These are phyloP conservation scores for Sarocladium strictum DNA, from an alignment of 2,329 filamentous ascomycete genomes.

Conservation along the genomic window DNA sequence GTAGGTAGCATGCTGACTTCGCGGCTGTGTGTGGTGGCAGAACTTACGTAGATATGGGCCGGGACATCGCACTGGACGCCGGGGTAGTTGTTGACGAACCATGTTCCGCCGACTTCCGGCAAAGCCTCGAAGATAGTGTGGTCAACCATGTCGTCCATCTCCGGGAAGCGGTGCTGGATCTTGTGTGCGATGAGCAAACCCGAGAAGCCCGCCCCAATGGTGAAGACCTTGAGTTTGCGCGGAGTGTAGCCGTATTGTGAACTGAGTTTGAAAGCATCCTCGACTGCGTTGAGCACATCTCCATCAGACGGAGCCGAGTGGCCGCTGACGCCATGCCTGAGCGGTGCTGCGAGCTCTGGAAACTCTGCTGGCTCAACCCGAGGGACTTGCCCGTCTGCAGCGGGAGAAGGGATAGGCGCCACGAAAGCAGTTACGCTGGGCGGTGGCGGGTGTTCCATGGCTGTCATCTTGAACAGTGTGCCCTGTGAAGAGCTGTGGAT, in stretches of 20 bases:
- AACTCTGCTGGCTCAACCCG: constrained; percentile 1
- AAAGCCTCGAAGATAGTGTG: constrained; percentile 22
- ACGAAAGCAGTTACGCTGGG: background rate
- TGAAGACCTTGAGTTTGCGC: constrained; percentile 25
- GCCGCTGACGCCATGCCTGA: background rate
- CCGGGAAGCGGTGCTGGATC: constrained; percentile 22
- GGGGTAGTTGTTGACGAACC: constrained; percentile 21
- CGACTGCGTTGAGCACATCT: background rate
- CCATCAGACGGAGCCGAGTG: background rate
- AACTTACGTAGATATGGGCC: constrained; percentile 22
- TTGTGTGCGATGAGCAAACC: constrained; percentile 28
- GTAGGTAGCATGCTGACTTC: too few species aligned
- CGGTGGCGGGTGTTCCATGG: background rate
- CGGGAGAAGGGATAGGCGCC: background rate
- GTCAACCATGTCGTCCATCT: constrained; percentile 8
- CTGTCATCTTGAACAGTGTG: background rate
- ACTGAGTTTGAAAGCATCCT: constrained; percentile 22
- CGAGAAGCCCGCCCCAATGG: constrained; percentile 27
- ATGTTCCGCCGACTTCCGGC: constrained; percentile 18
- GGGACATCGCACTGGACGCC: constrained; percentile 21
- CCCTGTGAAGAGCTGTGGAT: too few species aligned
- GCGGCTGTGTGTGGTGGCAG: background rate
- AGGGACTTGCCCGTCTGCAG: background rate
- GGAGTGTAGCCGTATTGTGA: constrained; percentile 13
- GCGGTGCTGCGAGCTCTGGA: background rate